A percentile compares a stretch with the other conserved stretches of the same genome.
phyloP scores from a whole-genome alignment of 1,284 basidiomycete genomes.

The Boletellus deceptivus region DNA sequence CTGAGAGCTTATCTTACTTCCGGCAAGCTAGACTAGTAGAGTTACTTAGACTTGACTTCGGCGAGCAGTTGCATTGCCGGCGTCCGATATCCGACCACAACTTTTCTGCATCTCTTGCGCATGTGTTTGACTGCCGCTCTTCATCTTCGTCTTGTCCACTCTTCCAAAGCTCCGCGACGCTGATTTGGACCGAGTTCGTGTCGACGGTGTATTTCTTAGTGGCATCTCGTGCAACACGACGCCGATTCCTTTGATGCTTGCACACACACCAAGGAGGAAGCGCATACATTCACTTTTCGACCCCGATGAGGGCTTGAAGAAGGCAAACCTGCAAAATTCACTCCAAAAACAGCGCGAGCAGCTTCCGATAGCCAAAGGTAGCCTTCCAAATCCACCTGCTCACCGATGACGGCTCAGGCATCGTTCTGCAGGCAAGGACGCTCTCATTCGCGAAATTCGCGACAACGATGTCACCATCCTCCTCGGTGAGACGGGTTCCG shows the following conservation, averaged over 20 bases:
- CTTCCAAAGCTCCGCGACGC: neutral
- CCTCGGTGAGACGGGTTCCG: slow-evolving; percentile 95
- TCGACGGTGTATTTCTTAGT: neutral
- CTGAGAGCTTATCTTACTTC: slow-evolving; percentile 64
- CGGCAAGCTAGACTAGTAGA: slow-evolving; percentile 3
- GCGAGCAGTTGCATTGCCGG: slow-evolving; percentile 16
- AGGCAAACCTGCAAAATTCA: slow-evolving; percentile 8
- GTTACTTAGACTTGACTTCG: neutral
- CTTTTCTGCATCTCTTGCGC: slow-evolving; percentile 8
- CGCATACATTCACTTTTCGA: slow-evolving; percentile 18
- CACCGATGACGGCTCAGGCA: slow-evolving; percentile 2
- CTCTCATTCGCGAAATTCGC: slow-evolving; percentile 71
- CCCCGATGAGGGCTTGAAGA: slow-evolving; percentile 15
- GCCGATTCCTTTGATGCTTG: slow-evolving; percentile 14
- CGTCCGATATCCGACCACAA: slow-evolving; percentile 25
- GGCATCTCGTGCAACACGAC: too few relatives aligned
- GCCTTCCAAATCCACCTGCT: neutral
- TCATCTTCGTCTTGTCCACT: neutral
- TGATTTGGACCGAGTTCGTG: neutral
- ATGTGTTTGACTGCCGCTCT: too few relatives aligned
- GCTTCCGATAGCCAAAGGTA: slow-evolving; percentile 79
- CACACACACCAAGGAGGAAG: slow-evolving; percentile 27
- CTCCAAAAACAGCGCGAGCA: slow-evolving; percentile 64
- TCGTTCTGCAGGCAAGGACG: slow-evolving; percentile 58
- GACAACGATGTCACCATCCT: slow-evolving; percentile 88